Evolutionary conservation across 345 rosid species (phyloP).

Genomic region (Psidium guajava): DNA sequence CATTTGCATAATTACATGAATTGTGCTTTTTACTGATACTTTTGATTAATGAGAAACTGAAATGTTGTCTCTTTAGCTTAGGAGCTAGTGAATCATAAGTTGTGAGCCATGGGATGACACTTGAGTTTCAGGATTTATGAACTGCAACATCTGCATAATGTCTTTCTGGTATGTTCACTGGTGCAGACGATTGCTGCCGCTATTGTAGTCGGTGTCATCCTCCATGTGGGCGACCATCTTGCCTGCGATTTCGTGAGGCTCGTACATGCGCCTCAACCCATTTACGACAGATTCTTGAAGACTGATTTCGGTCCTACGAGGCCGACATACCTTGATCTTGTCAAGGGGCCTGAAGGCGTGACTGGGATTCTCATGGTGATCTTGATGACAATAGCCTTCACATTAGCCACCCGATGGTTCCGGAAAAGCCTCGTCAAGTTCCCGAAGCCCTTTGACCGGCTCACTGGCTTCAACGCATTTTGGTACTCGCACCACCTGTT

Average conservation of each 20-base stretch:
- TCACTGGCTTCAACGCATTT: constrained; percentile 92
- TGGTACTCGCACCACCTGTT: constrained; percentile 97
- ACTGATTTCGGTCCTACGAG: constrained; percentile 42
- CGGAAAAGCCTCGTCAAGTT: constrained; percentile 62
- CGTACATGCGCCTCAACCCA: constrained; percentile 7
- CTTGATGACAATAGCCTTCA: constrained; percentile 68
- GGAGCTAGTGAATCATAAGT: neutral
- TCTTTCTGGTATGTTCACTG: neutral
- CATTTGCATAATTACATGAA: neutral
- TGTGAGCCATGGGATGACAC: neutral
- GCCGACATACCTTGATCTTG: constrained; percentile 64
- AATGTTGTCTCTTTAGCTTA: neutral
- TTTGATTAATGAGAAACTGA: neutral
- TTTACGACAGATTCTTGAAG: constrained; percentile 15
- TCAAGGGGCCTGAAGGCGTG: constrained; percentile 55
- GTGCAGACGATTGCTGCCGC: constrained; percentile 90
- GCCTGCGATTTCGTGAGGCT: constrained; percentile 92
- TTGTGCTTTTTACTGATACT: neutral
- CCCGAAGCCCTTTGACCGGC: constrained; percentile 83
- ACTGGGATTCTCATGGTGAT: constrained; percentile 78
- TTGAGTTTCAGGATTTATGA: neutral
- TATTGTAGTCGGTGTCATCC: constrained; percentile 62
- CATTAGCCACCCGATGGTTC: constrained; percentile 74
- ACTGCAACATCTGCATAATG: neutral
- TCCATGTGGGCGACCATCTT: constrained; percentile 77